These are phyloP conservation scores for Russula brevipes DNA, from an alignment of 768 basidiomycete species.

Conservation along the genomic window DNA sequence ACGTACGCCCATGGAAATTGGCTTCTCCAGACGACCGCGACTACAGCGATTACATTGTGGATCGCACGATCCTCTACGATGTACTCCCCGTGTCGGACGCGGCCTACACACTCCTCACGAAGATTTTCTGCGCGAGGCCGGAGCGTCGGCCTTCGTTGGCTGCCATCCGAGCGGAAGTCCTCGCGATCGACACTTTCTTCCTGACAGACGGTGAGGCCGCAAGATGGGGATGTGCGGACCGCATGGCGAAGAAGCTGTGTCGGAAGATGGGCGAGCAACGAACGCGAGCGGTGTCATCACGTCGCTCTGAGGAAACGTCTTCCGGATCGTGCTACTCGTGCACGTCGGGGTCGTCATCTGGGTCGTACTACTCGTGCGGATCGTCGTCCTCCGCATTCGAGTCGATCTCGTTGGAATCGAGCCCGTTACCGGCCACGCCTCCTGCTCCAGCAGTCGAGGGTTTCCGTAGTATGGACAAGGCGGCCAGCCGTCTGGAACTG, in stretches of 20 bases:
- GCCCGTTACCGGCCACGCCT: background rate
- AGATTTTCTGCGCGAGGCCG: slow-evolving; percentile 67
- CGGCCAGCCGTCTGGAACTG: background rate
- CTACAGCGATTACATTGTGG: background rate
- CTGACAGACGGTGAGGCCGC: slow-evolving; percentile 42
- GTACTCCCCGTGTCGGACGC: slow-evolving; percentile 31
- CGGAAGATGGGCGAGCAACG: background rate
- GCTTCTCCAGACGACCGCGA: slow-evolving; percentile 4
- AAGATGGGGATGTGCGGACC: background rate
- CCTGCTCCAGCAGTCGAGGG: slow-evolving; percentile 1
- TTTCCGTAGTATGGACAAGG: background rate
- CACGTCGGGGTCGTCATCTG: background rate
- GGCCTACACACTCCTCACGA: slow-evolving; percentile 38
- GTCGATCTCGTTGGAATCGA: background rate
- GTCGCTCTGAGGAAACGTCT: background rate
- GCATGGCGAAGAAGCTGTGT: background rate
- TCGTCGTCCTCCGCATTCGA: slow-evolving; percentile 9
- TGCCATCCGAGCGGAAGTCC: no score
- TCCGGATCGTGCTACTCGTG: background rate
- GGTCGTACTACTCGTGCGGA: background rate
- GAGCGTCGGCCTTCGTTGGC: slow-evolving; percentile 3
- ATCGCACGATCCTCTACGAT: background rate
- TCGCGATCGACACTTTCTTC: slow-evolving; percentile 54
- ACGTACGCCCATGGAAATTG: background rate
- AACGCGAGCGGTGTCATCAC: accelerated